These are phyloP conservation scores for sunflower (Helianthus annuus) DNA, from an alignment of 129 eudicot species.

Conservation along the genomic window HanXRQr2.0-SUNRISE NC_035441.2:176845635-176846134, in stretches of 20 bases:
- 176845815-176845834: neutral
- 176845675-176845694: slow-evolving; percentile 90
- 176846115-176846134: slow-evolving; percentile 99
- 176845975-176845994: slow-evolving; percentile 90
- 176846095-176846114: slow-evolving; percentile 93
- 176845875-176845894: slow-evolving; percentile 93
- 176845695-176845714: slow-evolving; percentile 80
- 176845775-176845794: slow-evolving; percentile 13
- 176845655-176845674: slow-evolving; percentile 89
- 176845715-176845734: slow-evolving; percentile 91
- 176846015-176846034: slow-evolving; percentile 7
- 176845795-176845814: slow-evolving; percentile 8
- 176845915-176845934: slow-evolving; percentile 76
- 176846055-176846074: neutral
- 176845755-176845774: slow-evolving; percentile 5
- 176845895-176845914: slow-evolving; percentile 74
- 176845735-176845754: slow-evolving; percentile 48
- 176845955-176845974: slow-evolving; percentile 84
- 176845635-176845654: slow-evolving; percentile 80
- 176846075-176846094: slow-evolving; percentile 97
- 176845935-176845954: slow-evolving; percentile 95
- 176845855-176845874: slow-evolving; percentile 67
- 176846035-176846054: neutral
- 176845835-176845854: slow-evolving; percentile 14
- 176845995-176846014: slow-evolving; percentile 49